phyloP scores from a whole-genome alignment of 2,329 filamentous ascomycete species.

The Trichophyton mentagrophytes region DNA sequence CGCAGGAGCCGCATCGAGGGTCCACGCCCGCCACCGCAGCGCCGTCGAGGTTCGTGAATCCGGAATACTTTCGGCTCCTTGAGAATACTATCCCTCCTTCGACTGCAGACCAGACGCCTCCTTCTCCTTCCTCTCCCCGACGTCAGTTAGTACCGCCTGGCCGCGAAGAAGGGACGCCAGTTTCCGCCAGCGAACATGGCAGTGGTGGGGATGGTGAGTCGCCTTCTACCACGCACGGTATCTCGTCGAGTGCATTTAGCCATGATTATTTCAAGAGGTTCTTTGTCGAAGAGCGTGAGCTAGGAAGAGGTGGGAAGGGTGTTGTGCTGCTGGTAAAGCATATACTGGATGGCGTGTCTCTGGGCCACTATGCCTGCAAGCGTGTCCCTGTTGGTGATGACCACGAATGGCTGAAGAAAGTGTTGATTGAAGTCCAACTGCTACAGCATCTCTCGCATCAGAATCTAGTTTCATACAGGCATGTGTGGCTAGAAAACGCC shows the following conservation, averaged over 20 bases:
- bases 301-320: slow-evolving; percentile 85
- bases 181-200: not conserved
- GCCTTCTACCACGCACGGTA: slow-evolving; percentile 40
- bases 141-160: slow-evolving; percentile 35
- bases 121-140: slow-evolving; percentile 40
- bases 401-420: slow-evolving; percentile 88
- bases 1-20: slow-evolving; percentile 23
- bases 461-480: slow-evolving; percentile 90
- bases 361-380: slow-evolving; percentile 93
- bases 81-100: slow-evolving; percentile 41
- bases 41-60: slow-evolving; percentile 63
- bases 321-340: slow-evolving; percentile 91
- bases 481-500: slow-evolving; percentile 91
- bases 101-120: slow-evolving; percentile 12
- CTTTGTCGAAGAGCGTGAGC: slow-evolving; percentile 75
- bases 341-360: slow-evolving; percentile 71
- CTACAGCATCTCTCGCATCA: slow-evolving; percentile 84
- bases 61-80: slow-evolving; percentile 92
- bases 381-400: slow-evolving; percentile 90
- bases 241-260: slow-evolving; percentile 76
- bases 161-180: slow-evolving; percentile 18
- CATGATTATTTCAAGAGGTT: slow-evolving; percentile 87
- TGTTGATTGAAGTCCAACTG: slow-evolving; percentile 83
- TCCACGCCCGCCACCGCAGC: slow-evolving; percentile 19
- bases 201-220: not conserved